Percentiles rank a stretch among this genome's conserved stretches.
Evolutionary conservation across 805 yeast genomes (phyloP).

Genomic region (Cyberlindnera maritima): DNA sequence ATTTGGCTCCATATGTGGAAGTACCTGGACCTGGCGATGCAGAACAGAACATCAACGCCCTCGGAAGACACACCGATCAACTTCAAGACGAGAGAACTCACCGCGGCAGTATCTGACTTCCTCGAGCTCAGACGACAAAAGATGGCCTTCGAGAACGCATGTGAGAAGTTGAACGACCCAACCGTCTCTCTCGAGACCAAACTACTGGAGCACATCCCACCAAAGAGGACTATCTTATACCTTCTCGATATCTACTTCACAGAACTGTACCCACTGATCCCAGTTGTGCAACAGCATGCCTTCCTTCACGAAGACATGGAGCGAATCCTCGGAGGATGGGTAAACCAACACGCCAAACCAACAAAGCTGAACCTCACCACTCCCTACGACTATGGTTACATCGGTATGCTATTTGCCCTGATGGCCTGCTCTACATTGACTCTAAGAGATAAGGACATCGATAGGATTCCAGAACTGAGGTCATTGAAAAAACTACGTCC

Average conservation of each 20-base stretch:
- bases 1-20: slow-evolving; percentile 32
- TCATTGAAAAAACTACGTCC: slow-evolving; percentile 5
- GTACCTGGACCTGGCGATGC: slow-evolving; percentile 6
- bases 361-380: slow-evolving; percentile 2
- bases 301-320: slow-evolving; percentile 20
- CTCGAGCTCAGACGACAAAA: slow-evolving; percentile 18
- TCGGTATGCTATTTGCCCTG: slow-evolving; percentile 21
- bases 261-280: slow-evolving; percentile 24
- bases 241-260: slow-evolving; percentile 23
- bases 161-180: not conserved
- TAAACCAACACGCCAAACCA: not conserved
- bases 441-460: slow-evolving; percentile 14
- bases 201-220: slow-evolving; percentile 18
- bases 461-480: slow-evolving; percentile 6
- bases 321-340: slow-evolving; percentile 11
- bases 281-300: slow-evolving; percentile 19
- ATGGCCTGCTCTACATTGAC: slow-evolving; percentile 23
- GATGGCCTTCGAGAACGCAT: slow-evolving; percentile 1
- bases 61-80: not conserved
- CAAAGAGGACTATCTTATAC: slow-evolving; percentile 7
- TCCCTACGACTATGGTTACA: slow-evolving; percentile 17
- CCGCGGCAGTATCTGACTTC: not conserved
- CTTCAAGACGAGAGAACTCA: not conserved
- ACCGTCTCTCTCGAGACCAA: slow-evolving; percentile 6
- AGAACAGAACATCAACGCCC: not conserved